Evolutionary conservation across 2,329 filamentous ascomycete species (phyloP), one percentile per base, ranked within the genome.

Genomic region (Venturia oleaginea): DNA sequence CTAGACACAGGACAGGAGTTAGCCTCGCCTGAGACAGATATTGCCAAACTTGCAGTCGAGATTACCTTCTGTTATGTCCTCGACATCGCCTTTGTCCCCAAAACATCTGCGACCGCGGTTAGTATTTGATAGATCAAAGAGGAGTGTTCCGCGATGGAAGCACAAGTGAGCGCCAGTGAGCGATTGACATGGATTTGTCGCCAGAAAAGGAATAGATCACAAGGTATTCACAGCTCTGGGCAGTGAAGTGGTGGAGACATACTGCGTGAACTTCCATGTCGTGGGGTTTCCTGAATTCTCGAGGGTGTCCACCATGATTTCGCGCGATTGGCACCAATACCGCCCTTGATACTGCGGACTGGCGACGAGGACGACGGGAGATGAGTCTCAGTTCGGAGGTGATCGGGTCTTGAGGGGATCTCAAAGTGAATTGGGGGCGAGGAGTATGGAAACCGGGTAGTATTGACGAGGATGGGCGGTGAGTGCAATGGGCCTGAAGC

Each of bases 251-350:
- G n/a, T 62, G 43, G 54, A 48, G 63, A 51, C 91, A 79, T 90
- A 96, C 92, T 97, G 93, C 79, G 93, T 97, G 82, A 97, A 97
- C 84, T 97, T 97, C 93, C 93, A 97, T 80, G 92, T 97, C 76
- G 92, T 92, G 81, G 91, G 88, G 84, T 86, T 91, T 80, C 89
- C 84, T 32, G 51, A 57, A 17, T 32, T 34, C 82, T 96, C 92
- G 82, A 88, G 37, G 46, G 65, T 89, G 86, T 97, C 92, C 83
- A 94, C 92, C 92, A 97, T 97, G 82, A 88, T 93, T 72, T 67
- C 66, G 63, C 51, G 24, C 40, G 46, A 42, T 30, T 37, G 17
- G 61, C 61, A 62, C 66, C 65, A 65, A 68, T 43, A 13, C 17
- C 51, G 51, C 30, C 15, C 24, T 57, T 32, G 19, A 32, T 34